Evolutionary conservation across 208 protist genomes (phyloP).

Genomic region (Phytomonas sp.): DNA sequence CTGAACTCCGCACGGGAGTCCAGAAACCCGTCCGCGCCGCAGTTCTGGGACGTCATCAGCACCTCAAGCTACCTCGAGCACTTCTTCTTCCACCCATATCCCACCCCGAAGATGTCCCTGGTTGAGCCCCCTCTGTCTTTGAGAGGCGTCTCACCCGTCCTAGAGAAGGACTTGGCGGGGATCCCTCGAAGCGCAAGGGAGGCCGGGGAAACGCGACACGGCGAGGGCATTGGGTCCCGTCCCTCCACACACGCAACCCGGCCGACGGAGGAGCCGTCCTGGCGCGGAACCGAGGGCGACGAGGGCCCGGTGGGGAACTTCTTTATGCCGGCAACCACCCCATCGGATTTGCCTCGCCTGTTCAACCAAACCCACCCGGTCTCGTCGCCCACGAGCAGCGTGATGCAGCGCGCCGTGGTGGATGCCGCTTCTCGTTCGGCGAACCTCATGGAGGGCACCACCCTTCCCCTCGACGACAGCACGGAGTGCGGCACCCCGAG

Average conservation of each 20-base stretch:
- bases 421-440: not conserved
- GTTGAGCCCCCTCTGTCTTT: not conserved
- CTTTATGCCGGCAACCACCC: not conserved
- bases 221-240: not conserved
- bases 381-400: not conserved
- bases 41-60: slow-evolving; percentile 17
- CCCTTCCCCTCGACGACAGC: slow-evolving; percentile 1
- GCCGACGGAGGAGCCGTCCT: too few relatives aligned
- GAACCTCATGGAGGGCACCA: not conserved
- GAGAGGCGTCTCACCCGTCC: not conserved
- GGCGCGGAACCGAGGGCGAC: too few relatives aligned
- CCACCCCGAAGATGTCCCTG: slow-evolving; percentile 14
- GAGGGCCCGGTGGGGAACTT: not conserved
- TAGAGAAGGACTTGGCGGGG: not conserved
- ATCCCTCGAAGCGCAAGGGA: not conserved
- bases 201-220: not conserved
- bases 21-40: slow-evolving; percentile 15
- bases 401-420: not conserved
- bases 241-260: not conserved
- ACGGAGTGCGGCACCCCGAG: slow-evolving; percentile 6
- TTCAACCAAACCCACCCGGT: not conserved
- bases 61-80: slow-evolving; percentile 26
- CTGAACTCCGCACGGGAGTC: not conserved
- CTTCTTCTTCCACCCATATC: slow-evolving; percentile 42
- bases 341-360: not conserved